phyloP scores from a whole-genome alignment of 2,329 filamentous ascomycete genomes.

The Colletotrichum coccodes region DNA sequence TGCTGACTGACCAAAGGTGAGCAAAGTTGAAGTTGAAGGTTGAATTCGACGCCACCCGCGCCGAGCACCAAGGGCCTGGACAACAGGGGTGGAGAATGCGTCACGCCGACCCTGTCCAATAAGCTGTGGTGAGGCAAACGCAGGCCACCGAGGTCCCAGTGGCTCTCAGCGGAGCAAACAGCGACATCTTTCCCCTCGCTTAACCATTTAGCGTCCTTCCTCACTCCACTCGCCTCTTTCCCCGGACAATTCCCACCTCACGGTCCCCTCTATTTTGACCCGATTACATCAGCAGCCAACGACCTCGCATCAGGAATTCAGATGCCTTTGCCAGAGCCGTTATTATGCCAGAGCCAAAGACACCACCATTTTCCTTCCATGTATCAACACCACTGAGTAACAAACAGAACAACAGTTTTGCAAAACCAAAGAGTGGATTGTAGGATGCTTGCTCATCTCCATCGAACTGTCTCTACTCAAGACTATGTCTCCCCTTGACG shows the following conservation, averaged over 20 bases:
- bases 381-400: rapidly evolving
- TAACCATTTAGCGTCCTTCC: not conserved
- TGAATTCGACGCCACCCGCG: not conserved
- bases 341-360: no score
- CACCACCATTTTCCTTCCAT: no score
- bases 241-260: no score
- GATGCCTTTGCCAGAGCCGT: not conserved
- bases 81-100: not conserved
- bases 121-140: not conserved
- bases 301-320: not conserved
- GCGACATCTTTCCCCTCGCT: not conserved
- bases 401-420: not conserved
- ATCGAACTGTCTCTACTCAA: not conserved
- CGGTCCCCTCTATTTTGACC: no score
- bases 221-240: not conserved
- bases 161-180: not conserved
- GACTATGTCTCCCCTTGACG: not conserved
- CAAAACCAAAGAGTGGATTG: not conserved
- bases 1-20: not conserved
- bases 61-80: not conserved
- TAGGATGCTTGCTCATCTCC: not conserved
- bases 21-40: not conserved
- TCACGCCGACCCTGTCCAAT: not conserved
- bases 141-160: not conserved
- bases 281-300: not conserved